phyloP scores from a whole-genome alignment of 768 basidiomycete species.

The Amanita polypyramis region DNA sequence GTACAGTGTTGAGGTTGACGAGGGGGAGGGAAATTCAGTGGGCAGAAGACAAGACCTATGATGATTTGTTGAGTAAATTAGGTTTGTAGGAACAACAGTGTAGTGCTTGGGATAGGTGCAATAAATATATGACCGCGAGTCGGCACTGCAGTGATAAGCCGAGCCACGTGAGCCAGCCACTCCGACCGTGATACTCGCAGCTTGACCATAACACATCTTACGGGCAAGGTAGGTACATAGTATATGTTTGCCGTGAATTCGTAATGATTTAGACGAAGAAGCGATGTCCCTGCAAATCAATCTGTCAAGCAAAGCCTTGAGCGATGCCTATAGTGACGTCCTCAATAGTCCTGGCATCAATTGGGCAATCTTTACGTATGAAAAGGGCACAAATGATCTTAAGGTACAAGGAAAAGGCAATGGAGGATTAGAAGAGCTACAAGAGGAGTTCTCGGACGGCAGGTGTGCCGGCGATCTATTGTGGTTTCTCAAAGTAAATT shows the following conservation, averaged over 20 bases:
- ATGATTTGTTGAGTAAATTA: conserved; percentile 29
- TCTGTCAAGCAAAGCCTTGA: conserved; percentile 62
- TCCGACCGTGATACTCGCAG: too few relatives aligned
- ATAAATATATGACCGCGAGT: too few relatives aligned
- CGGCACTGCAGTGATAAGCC: too few relatives aligned
- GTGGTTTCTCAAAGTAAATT: conserved; percentile 7
- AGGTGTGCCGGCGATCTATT: conserved; percentile 36
- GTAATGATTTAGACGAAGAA: too few relatives aligned
- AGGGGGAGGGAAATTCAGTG: conserved; percentile 44
- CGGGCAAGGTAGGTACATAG: too few relatives aligned
- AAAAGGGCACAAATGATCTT: conserved; percentile 74
- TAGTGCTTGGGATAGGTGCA: too few relatives aligned
- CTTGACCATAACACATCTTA: too few relatives aligned
- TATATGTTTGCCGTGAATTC: too few relatives aligned
- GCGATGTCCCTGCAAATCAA: conserved; percentile 75
- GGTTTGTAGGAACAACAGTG: neutral
- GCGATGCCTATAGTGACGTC: conserved; percentile 66
- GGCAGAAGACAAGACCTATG: conserved; percentile 46
- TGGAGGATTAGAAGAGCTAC: conserved; percentile 82
- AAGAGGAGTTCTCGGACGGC: conserved; percentile 94
- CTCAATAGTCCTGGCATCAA: conserved; percentile 57
- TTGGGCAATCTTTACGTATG: conserved; percentile 76
- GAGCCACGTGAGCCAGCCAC: neutral
- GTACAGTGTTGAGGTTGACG: conserved; percentile 37
- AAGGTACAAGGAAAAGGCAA: conserved; percentile 80